A percentile compares a stretch with the other conserved stretches of the same genome.
phyloP scores from a whole-genome alignment of 2,329 filamentous ascomycete genomes.

The Sporothrix euskadiensis region DNA sequence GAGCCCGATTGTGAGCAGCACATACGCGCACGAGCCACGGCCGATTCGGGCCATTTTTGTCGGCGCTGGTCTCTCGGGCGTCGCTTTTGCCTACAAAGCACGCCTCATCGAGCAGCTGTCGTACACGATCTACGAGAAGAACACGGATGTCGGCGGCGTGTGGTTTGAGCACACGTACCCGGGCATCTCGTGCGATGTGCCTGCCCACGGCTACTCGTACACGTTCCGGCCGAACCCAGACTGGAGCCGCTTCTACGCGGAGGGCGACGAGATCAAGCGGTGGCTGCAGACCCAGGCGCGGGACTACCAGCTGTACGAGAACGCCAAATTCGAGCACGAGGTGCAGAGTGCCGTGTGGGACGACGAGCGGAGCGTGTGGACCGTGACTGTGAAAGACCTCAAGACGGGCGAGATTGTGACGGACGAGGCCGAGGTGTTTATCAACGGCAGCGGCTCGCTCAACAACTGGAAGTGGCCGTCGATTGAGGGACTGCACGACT shows the following conservation, averaged over 20 bases:
- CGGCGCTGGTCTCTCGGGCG: slow-evolving; percentile 33
- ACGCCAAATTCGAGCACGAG: slow-evolving; percentile 20
- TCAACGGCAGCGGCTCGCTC: slow-evolving; percentile 39
- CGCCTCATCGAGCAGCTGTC: slow-evolving; percentile 31
- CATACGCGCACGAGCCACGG: slow-evolving; percentile 29
- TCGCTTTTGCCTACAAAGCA: slow-evolving; percentile 29
- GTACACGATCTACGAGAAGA: slow-evolving; percentile 40
- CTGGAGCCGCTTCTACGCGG: slow-evolving; percentile 43
- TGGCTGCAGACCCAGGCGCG: slow-evolving; percentile 22
- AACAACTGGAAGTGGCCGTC: slow-evolving; percentile 47
- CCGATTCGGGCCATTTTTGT: slow-evolving; percentile 33
- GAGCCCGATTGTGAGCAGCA: slow-evolving; percentile 23
- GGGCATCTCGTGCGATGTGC: slow-evolving; percentile 57
- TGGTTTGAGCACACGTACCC: slow-evolving; percentile 62
- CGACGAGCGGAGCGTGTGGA: slow-evolving; percentile 16
- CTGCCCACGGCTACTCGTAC: slow-evolving; percentile 62
- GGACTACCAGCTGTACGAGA: slow-evolving; percentile 21
- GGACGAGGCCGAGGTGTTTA: slow-evolving; percentile 22
- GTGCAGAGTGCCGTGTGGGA: slow-evolving; percentile 21
- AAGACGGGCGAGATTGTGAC: not conserved
- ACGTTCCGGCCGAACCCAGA: slow-evolving; percentile 59
- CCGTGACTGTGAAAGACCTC: slow-evolving; percentile 10
- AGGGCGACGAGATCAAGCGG: slow-evolving; percentile 20
- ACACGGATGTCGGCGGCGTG: slow-evolving; percentile 56
- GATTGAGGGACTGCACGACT: slow-evolving; percentile 52